Conservation (phyloP, 2,329 filamentous ascomycete species). For the Phyllosticta citrichinensis region DNA sequence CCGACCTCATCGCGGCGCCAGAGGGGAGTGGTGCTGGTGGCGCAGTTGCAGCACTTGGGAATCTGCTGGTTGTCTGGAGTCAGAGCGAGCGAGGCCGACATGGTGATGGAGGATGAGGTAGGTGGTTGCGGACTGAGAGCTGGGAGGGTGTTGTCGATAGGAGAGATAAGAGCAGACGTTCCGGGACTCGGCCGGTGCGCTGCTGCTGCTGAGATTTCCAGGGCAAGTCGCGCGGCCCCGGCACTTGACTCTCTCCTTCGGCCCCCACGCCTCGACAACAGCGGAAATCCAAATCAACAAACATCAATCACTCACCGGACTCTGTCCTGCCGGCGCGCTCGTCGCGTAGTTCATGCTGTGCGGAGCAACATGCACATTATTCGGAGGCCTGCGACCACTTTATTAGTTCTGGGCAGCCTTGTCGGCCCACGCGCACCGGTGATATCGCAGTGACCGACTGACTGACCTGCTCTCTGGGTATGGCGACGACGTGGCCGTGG, state of each 20-base stretch:
- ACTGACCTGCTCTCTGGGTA: constrained; percentile 33
- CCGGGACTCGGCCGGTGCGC: not conserved
- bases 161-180: constrained; percentile 39
- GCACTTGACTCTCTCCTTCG: no score
- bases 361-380: constrained; percentile 30
- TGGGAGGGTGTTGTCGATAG: constrained; percentile 30
- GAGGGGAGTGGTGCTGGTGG: constrained; percentile 87
- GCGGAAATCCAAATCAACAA: constrained; percentile 12
- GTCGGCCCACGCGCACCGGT: constrained; percentile 15
- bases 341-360: constrained; percentile 52
- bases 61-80: constrained; percentile 41
- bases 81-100: constrained; percentile 12
- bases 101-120: constrained; percentile 17
- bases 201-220: constrained; percentile 12
- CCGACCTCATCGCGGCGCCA: constrained; percentile 97
- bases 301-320: constrained; percentile 38
- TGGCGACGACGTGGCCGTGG: constrained; percentile 36
- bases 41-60: constrained; percentile 95
- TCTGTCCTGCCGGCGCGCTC: constrained; percentile 54
- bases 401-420: constrained; percentile 15
- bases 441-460: constrained; percentile 14
- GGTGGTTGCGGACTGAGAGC: not conserved
- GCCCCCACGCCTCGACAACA: not conserved
- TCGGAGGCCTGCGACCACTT: constrained; percentile 13
- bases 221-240: no score